These are phyloP conservation scores for Syzygium syzygioides DNA, from an alignment of 441 rosid species.

Conservation along the genomic window DNA sequence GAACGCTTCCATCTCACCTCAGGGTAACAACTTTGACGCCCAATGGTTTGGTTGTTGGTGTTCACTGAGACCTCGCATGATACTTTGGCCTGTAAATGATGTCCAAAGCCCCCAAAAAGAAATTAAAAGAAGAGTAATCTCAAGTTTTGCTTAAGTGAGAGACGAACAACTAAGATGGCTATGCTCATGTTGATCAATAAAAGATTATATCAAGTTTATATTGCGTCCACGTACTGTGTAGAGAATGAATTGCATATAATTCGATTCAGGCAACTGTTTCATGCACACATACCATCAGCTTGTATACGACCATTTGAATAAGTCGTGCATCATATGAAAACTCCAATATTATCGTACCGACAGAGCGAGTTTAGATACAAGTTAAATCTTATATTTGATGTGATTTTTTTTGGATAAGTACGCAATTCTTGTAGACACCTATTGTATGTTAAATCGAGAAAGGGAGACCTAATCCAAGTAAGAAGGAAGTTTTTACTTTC, in stretches of 20 bases:
- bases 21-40: neutral
- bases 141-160: neutral
- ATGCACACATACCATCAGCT: neutral
- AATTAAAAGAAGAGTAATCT: neutral
- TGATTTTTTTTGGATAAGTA: neutral
- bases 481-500: neutral
- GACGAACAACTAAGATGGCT: neutral
- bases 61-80: slow-evolving; percentile 6
- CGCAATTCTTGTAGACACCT: neutral
- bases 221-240: neutral
- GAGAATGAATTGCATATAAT: neutral
- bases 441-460: neutral
- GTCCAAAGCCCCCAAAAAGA: neutral
- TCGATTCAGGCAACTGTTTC: neutral
- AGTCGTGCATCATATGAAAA: neutral
- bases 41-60: slow-evolving; percentile 5
- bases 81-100: neutral
- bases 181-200: neutral
- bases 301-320: neutral
- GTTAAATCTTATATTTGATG: neutral
- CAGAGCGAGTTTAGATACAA: neutral
- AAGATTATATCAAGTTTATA: neutral
- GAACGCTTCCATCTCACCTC: neutral
- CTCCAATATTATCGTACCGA: neutral
- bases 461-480: neutral